Percentiles rank a stretch among this genome's conserved stretches.
Conservation (phyloP, 345 rosid species). For the Corchorus capsularis region DNA sequence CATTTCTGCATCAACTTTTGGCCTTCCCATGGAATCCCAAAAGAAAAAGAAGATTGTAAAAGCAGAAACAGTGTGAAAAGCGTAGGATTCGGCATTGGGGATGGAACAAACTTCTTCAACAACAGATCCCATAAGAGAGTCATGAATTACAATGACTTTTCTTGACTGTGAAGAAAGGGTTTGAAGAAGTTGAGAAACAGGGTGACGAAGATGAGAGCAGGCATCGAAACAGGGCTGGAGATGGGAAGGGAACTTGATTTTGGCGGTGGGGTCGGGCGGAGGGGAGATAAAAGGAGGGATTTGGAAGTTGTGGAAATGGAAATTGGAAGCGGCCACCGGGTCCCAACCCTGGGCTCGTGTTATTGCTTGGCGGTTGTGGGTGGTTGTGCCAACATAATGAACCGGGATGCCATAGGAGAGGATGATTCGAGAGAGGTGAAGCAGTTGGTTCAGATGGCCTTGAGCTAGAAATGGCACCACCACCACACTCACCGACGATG, state of each 20-base stretch:
- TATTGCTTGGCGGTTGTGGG: constrained; percentile 49
- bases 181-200: constrained; percentile 28
- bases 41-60: constrained; percentile 27
- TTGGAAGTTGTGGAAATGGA: constrained; percentile 42
- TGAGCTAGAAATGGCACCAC: constrained; percentile 64
- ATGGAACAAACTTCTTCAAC: constrained; percentile 34
- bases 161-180: constrained; percentile 29
- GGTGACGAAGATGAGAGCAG: constrained; percentile 30
- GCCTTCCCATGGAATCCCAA: constrained; percentile 28
- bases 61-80: constrained; percentile 48
- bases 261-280: constrained; percentile 33
- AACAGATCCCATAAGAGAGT: constrained; percentile 48
- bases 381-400: constrained; percentile 42
- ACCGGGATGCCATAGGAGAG: constrained; percentile 39
- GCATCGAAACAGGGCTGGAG: constrained; percentile 42
- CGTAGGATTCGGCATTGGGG: constrained; percentile 40
- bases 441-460: constrained; percentile 61
- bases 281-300: constrained; percentile 38
- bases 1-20: background rate
- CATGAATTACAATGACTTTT: constrained; percentile 39
- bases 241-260: constrained; percentile 48
- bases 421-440: constrained; percentile 50
- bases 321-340: constrained; percentile 2
- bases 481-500: constrained; percentile 32
- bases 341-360: constrained; percentile 42